Percentiles rank a stretch among this genome's conserved stretches.
phyloP scores from a whole-genome alignment of 805 yeast species.

The Teunomyces gatunensis region DNA sequence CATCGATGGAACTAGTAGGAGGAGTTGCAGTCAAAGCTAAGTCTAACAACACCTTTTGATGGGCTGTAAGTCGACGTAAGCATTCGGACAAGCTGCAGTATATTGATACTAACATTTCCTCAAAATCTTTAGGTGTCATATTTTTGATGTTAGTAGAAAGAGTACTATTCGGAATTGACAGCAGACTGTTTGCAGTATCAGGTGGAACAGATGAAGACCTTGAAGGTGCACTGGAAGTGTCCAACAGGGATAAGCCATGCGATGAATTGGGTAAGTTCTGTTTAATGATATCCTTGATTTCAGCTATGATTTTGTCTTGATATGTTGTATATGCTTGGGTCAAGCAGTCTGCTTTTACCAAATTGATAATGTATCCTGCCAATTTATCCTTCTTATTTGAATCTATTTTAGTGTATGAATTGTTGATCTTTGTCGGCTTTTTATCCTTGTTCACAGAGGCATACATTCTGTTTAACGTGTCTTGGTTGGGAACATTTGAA shows the following conservation, averaged over 20 bases:
- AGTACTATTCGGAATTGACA: slow-evolving; percentile 9
- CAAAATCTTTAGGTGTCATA: slow-evolving; percentile 73
- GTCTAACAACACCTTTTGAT: slow-evolving; percentile 77
- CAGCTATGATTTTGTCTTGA: slow-evolving; percentile 65
- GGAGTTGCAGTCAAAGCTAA: slow-evolving; percentile 47
- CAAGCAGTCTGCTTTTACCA: slow-evolving; percentile 61
- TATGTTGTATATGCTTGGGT: slow-evolving; percentile 60
- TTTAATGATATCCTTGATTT: slow-evolving; percentile 71
- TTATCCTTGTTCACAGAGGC: slow-evolving; percentile 25
- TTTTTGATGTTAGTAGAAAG: slow-evolving; percentile 51
- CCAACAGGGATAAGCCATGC: slow-evolving; percentile 13
- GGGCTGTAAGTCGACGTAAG: slow-evolving; percentile 67
- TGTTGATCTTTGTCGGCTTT: slow-evolving; percentile 22
- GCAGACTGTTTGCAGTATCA: slow-evolving; percentile 9
- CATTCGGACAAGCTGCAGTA: slow-evolving; percentile 69
- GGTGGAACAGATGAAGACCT: slow-evolving; percentile 30
- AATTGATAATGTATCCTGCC: slow-evolving; percentile 48
- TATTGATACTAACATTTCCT: slow-evolving; percentile 59
- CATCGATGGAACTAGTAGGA: slow-evolving; percentile 26
- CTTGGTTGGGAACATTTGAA: slow-evolving; percentile 43
- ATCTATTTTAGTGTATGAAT: slow-evolving; percentile 34
- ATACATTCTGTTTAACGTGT: slow-evolving; percentile 51
- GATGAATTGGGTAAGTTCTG: slow-evolving; percentile 51
- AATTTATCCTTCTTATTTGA: slow-evolving; percentile 43
- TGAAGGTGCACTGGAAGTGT: slow-evolving; percentile 25